These are phyloP conservation scores for Venturia aucupariae DNA, from an alignment of 2,329 filamentous ascomycete species.

Conservation along the genomic window DNA sequence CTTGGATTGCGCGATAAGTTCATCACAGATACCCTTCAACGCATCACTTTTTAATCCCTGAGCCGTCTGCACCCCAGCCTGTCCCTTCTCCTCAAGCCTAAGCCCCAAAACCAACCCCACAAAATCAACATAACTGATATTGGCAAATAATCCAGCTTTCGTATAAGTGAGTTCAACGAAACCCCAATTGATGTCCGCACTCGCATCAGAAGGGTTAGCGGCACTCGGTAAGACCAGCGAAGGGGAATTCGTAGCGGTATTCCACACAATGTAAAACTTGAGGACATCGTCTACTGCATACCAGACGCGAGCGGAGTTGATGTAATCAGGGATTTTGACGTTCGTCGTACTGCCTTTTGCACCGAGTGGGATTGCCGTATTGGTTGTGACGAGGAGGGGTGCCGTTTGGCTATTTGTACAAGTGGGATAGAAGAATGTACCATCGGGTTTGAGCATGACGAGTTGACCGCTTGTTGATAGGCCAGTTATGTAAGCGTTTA, in stretches of 20 bases:
- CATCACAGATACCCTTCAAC: background rate
- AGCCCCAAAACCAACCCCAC: conserved; percentile 43
- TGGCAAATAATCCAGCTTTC: conserved; percentile 40
- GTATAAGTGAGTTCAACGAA: conserved; percentile 40
- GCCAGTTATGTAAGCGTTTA: conserved; percentile 41
- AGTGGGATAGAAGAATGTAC: conserved; percentile 35
- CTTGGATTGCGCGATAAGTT: background rate
- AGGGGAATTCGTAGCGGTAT: background rate
- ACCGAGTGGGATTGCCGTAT: conserved; percentile 38
- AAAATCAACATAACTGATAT: conserved; percentile 68
- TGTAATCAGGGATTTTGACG: conserved; percentile 33
- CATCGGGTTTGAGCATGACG: conserved; percentile 37
- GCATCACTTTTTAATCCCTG: background rate
- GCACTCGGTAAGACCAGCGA: background rate
- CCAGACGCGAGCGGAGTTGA: conserved; percentile 37
- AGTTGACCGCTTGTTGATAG: conserved; percentile 32
- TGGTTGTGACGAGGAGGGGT: conserved; percentile 30
- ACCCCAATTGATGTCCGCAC: conserved; percentile 24
- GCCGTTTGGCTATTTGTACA: conserved; percentile 25
- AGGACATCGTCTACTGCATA: conserved; percentile 34
- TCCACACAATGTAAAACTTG: conserved; percentile 34
- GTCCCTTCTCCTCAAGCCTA: conserved; percentile 20
- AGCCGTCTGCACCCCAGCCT: background rate
- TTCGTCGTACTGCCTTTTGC: conserved; percentile 29
- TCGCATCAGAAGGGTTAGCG: background rate